These are phyloP conservation scores for Parafenestella ontariensis DNA, from an alignment of 2,329 filamentous ascomycete species.

Conservation along the genomic window DNA sequence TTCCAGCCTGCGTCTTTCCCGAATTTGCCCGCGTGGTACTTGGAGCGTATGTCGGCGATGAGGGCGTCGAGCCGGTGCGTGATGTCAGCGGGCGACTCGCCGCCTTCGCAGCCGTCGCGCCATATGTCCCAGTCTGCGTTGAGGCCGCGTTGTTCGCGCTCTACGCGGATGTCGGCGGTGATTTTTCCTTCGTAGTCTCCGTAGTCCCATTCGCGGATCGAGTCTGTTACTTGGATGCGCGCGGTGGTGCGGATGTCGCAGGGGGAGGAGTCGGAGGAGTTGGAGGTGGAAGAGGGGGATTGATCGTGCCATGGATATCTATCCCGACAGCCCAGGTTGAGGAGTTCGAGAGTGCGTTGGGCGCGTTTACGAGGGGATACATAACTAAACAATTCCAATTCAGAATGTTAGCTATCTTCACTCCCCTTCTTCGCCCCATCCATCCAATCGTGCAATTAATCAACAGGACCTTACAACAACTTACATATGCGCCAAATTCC, in stretches of 20 bases:
- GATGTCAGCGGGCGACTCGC: constrained; percentile 79
- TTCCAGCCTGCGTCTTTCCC: constrained; percentile 62
- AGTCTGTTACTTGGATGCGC: constrained; percentile 58
- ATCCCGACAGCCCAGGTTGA: constrained; percentile 74
- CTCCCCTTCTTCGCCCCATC: not conserved
- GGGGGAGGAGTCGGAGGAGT: constrained; percentile 4
- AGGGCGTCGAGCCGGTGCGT: constrained; percentile 75
- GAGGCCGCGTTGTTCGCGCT: constrained; percentile 58
- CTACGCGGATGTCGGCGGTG: constrained; percentile 59
- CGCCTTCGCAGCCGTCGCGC: constrained; percentile 82
- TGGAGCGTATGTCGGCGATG: constrained; percentile 74
- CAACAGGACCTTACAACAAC: no score
- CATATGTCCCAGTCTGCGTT: constrained; percentile 80
- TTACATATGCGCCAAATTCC: constrained; percentile 82
- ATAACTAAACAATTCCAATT: constrained; percentile 60
- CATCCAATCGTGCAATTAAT: no score
- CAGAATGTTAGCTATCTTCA: no score
- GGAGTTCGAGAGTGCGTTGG: constrained; percentile 87
- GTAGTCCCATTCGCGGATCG: constrained; percentile 68
- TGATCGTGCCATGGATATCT: constrained; percentile 71
- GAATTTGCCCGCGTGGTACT: constrained; percentile 57
- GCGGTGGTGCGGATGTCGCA: constrained; percentile 47
- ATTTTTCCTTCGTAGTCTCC: constrained; percentile 67
- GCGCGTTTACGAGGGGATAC: constrained; percentile 86
- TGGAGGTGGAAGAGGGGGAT: constrained; percentile 1